Base-by-base conservation (phyloP, 1,139 yeast genomes). In the Debaryomyces nepalensis region DNA sequence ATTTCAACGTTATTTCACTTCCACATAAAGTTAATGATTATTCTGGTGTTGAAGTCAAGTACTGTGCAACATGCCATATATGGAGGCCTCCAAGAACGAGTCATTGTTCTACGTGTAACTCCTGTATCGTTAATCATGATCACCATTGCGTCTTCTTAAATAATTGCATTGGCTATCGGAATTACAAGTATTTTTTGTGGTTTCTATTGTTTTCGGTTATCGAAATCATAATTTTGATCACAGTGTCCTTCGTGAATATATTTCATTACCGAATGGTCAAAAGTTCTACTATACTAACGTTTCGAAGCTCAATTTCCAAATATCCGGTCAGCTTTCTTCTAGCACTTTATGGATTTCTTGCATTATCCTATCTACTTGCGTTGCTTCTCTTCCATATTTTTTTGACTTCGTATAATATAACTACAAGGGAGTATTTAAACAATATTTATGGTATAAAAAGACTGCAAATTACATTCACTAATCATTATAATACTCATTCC, bases 341-440 rank as follows among this genome's bases (percentile, higher is more conserved):
- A 21, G 67, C 70, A 6, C 61, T 84, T 2, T 76, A 73, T 45
- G 69, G 76, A 0, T 55, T 69, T 2, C 23, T 82, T 2, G 66
- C 70, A 1, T 31, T 77, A 6, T 45, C 73, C 5, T 86, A 85
- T 53, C 91, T 95, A 2, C 41, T 70, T 1, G 50, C 81, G 27
- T 60, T 87, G 12, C 55, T 84, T 11, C 39, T 62, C 0, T 76
- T 76, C 49, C 95, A 87, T 54, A 30, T 79, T 0, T 74, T 67
- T 41, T 61, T 86, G 37, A 75, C 82, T 0, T 56, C 77, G 0
- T 71, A 77, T n/a, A 84, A 83, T 44, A 71, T 84, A 50, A 82
- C 91, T 12, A 86, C 95, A 4, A 68, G 90, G 49, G 93, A 85
- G 50, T 84, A 75, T 51, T 63, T 85, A 39, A 73, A 70, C 58